These are phyloP conservation scores for Cryptosporidium baileyi DNA, from an alignment of 169 alveolate species.

Conservation along the genomic window DNA sequence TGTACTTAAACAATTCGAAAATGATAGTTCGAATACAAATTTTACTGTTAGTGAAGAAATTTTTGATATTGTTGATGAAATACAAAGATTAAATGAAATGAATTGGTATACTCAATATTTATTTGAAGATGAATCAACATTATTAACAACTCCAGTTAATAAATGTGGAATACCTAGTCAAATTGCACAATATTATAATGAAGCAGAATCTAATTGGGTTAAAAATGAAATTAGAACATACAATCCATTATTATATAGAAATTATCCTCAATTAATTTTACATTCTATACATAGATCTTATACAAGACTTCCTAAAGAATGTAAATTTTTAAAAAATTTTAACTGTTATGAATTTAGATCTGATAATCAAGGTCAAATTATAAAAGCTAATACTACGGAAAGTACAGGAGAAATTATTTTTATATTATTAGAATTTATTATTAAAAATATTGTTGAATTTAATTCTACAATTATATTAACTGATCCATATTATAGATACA, in stretches of 20 bases:
- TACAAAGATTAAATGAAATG: conserved; percentile 25
- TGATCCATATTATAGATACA: conserved; percentile 61
- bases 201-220: background rate
- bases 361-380: background rate
- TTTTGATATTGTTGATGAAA: conserved; percentile 18
- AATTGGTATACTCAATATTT: conserved; percentile 23
- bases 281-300: conserved; percentile 32
- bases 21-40: background rate
- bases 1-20: background rate
- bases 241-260: background rate
- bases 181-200: background rate
- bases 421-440: conserved; percentile 17
- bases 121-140: background rate
- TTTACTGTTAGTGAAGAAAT: background rate
- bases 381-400: background rate
- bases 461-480: conserved; percentile 27
- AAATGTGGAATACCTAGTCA: conserved; percentile 56
- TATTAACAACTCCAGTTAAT: conserved; percentile 31
- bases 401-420: conserved; percentile 19
- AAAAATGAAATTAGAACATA: conserved; percentile 32
- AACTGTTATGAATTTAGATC: background rate
- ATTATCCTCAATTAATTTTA: conserved; percentile 32
- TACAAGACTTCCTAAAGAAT: conserved; percentile 21
- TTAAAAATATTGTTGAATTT: background rate
- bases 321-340: background rate